These are phyloP conservation scores for Tylopilus sp. DNA, from an alignment of 768 basidiomycete species.

Conservation along the genomic window DNA sequence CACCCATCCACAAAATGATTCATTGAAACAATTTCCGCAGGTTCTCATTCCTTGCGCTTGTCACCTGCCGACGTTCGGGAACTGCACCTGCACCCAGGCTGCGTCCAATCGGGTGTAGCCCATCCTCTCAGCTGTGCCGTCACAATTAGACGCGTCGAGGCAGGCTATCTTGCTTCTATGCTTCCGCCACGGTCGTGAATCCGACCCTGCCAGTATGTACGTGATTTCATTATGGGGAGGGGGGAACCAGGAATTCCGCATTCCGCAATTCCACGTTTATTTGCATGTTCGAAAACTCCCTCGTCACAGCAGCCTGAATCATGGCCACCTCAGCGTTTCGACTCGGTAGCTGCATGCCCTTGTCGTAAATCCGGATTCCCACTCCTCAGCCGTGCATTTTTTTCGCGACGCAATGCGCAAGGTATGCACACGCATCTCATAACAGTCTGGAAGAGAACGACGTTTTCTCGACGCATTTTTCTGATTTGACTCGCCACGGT, in stretches of 20 bases:
- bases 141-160: not conserved
- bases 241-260: not conserved
- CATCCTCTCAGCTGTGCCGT: not conserved
- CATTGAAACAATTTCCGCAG: constrained; percentile 10
- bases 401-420: not conserved
- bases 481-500: not conserved
- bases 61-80: not conserved
- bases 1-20: constrained; percentile 6
- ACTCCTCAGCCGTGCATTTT: constrained; percentile 7
- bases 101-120: not conserved
- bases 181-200: not conserved
- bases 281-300: not conserved
- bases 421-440: constrained; percentile 16
- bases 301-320: not conserved
- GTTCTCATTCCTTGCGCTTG: not conserved
- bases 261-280: not conserved
- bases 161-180: not conserved
- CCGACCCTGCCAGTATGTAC: not conserved
- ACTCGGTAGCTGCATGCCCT: constrained; percentile 10
- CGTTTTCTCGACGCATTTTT: not conserved
- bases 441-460: not conserved
- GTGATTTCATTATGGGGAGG: constrained; percentile 13
- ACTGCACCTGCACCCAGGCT: not conserved
- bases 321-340: constrained; percentile 11
- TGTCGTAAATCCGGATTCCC: constrained; percentile 12